Evolutionary conservation across 345 rosid species (phyloP), one percentile per base, ranked within the genome.

Genomic region (Lumnitzera littorea): DNA sequence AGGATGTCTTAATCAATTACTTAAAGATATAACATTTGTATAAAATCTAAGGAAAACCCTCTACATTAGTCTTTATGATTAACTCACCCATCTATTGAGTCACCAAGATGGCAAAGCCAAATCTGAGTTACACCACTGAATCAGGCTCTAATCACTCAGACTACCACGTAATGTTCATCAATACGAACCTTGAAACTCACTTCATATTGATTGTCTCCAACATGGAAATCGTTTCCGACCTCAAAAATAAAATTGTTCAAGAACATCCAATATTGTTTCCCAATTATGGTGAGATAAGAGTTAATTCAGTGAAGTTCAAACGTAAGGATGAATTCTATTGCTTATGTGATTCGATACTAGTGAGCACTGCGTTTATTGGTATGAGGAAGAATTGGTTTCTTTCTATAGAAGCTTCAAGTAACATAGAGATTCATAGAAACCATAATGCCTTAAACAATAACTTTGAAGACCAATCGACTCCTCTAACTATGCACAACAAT

Each of bases 171-270:
- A 76, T 86, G 23, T 84, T 80, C 67, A 55, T 91, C 0, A 85
- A 81, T 65, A 86, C 91, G 20, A 80, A 23, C 77, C 76, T 91
- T 55, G 78, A 67, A 16, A 89, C 96, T 48, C 80, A 74, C 78
- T 70, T 89, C 43, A 80, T 62, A 15, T 8, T 80, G 64, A 48
- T 47, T 58, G 79, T 83, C 68, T 69, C 82, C 63, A 49, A 46
- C 24, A 51, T 78, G 57, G 89, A 86, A 58, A 80, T 80, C 54
- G 80, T 86, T 46, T 67, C 76, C 53, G 89, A 86, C 69, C 77
- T 89, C 62, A 81, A 81, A 62, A 58, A 64, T 61, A 83, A 72
- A 75, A 74, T 85, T 54, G 46, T 62, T 20, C 15, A 47, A 12
- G 88, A 75, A 57, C 88, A 83, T 51, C 63, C 58, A 9, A 14